Percentiles rank a stretch among this genome's conserved stretches.
phyloP scores from a whole-genome alignment of 192 early-diverging fungal species.

The Dimargaris xerosporica region DNA sequence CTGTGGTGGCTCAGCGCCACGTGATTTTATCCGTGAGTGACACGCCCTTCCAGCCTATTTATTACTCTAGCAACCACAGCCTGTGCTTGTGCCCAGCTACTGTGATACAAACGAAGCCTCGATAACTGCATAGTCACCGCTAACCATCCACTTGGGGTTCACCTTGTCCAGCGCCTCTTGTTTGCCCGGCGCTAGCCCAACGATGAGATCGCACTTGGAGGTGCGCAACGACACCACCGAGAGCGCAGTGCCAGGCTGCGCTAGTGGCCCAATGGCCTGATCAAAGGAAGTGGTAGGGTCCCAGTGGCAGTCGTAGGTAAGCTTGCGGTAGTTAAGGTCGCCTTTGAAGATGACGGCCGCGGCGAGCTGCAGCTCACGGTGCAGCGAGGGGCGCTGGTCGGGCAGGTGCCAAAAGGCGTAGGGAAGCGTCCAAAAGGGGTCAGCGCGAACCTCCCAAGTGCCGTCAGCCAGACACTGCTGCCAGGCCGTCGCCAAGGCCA shows the following conservation, averaged over 20 bases:
- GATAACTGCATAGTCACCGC: slow-evolving; percentile 7
- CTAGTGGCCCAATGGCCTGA: slow-evolving; percentile 63
- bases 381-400: slow-evolving; percentile 46
- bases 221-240: slow-evolving; percentile 67
- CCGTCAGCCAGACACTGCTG: slow-evolving; percentile 40
- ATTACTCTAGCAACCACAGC: too few species aligned
- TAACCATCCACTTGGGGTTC: slow-evolving; percentile 31
- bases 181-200: slow-evolving; percentile 46
- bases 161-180: slow-evolving; percentile 29
- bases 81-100: too few species aligned
- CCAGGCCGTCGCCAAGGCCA: slow-evolving; percentile 45
- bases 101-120: slow-evolving; percentile 3
- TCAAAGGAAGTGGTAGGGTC: slow-evolving; percentile 63
- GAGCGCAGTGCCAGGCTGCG: slow-evolving; percentile 33
- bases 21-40: too few species aligned
- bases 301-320: slow-evolving; percentile 87
- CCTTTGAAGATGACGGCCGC: slow-evolving; percentile 84
- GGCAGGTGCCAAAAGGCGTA: slow-evolving; percentile 68
- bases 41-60: too few species aligned
- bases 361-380: slow-evolving; percentile 34
- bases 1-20: too few species aligned
- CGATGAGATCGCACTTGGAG: slow-evolving; percentile 70
- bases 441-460: slow-evolving; percentile 44
- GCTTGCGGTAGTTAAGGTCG: slow-evolving; percentile 91
- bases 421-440: slow-evolving; percentile 80